These are phyloP conservation scores for Ophiobolus disseminans DNA, from an alignment of 2,329 filamentous ascomycete species.

Conservation along the genomic window DNA sequence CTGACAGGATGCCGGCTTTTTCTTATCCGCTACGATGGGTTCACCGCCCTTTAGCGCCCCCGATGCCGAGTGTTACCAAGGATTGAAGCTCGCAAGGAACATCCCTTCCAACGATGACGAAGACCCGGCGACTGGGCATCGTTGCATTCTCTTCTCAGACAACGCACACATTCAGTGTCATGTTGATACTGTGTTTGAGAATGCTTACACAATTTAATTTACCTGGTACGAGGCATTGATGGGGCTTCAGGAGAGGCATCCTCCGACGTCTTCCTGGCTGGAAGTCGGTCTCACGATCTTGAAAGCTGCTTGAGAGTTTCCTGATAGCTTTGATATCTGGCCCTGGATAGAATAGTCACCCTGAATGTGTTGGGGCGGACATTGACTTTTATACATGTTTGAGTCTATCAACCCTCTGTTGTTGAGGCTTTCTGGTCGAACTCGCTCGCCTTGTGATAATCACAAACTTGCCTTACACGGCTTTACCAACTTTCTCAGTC, in stretches of 20 bases:
- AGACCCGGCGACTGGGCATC: conserved; percentile 19
- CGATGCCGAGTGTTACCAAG: conserved; percentile 9
- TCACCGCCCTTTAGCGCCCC: conserved; percentile 18
- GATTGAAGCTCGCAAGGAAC: conserved; percentile 23
- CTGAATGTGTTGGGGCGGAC: no score
- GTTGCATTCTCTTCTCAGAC: conserved; percentile 16
- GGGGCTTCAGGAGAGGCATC: not conserved
- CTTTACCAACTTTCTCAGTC: not conserved
- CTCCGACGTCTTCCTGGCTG: not conserved
- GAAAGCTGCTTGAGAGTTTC: no score
- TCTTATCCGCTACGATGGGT: conserved; percentile 3
- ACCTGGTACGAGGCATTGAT: not conserved
- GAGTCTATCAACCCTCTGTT: not conserved
- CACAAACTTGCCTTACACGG: not conserved
- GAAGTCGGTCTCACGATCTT: no score
- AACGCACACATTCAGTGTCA: conserved; percentile 3
- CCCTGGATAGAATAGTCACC: no score
- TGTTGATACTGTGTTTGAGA: not conserved
- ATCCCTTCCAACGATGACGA: conserved; percentile 17
- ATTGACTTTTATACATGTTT: no score
- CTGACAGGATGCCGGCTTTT: not conserved
- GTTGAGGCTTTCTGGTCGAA: not conserved
- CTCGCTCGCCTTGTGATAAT: not conserved
- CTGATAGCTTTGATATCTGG: no score
- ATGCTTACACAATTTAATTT: not conserved